Conservation (phyloP, 2,329 filamentous ascomycete species). For the Fusarium decemcellulare region DNA sequence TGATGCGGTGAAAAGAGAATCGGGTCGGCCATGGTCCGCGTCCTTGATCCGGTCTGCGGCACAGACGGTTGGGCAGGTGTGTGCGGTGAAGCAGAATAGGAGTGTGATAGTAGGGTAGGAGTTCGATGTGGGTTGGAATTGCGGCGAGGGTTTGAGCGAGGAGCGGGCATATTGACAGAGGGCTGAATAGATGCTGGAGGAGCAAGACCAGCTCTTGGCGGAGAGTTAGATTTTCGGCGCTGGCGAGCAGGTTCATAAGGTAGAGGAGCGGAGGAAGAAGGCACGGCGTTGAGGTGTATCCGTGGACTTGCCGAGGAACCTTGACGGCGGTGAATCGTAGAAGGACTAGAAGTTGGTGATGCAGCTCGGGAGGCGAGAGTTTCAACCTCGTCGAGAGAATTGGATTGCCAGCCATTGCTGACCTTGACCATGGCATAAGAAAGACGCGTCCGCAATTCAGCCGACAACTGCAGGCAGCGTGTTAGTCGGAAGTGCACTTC, state of each 20-base stretch:
- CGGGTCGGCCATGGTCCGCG: conserved; percentile 59
- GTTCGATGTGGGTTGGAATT: conserved; percentile 65
- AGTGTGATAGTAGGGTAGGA: conserved; percentile 64
- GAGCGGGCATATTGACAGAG: conserved; percentile 53
- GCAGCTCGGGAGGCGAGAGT: conserved; percentile 77
- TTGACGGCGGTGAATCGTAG: conserved; percentile 66
- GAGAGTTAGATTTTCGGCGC: conserved; percentile 53
- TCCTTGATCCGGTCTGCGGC: conserved; percentile 47
- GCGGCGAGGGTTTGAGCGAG: conserved; percentile 60
- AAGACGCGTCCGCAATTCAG: conserved; percentile 85
- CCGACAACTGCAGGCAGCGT: conserved; percentile 71
- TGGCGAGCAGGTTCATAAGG: conserved; percentile 47
- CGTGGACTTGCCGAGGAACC: conserved; percentile 70
- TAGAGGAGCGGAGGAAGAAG: conserved; percentile 48
- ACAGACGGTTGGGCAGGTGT: conserved; percentile 57
- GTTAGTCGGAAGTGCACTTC: conserved; percentile 27
- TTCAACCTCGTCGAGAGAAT: conserved; percentile 84
- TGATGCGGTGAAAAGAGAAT: conserved; percentile 75
- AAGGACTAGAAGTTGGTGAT: conserved; percentile 73
- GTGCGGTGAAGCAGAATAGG: conserved; percentile 63
- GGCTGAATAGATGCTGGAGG: conserved; percentile 70
- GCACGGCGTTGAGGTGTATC: conserved; percentile 50
- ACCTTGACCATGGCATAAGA: conserved; percentile 97
- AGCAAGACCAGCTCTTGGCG: conserved; percentile 60
- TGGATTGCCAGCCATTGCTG: conserved; percentile 88